Base-by-base conservation (phyloP, 768 basidiomycete genomes). In the Cystofilobasidium macerans region DNA sequence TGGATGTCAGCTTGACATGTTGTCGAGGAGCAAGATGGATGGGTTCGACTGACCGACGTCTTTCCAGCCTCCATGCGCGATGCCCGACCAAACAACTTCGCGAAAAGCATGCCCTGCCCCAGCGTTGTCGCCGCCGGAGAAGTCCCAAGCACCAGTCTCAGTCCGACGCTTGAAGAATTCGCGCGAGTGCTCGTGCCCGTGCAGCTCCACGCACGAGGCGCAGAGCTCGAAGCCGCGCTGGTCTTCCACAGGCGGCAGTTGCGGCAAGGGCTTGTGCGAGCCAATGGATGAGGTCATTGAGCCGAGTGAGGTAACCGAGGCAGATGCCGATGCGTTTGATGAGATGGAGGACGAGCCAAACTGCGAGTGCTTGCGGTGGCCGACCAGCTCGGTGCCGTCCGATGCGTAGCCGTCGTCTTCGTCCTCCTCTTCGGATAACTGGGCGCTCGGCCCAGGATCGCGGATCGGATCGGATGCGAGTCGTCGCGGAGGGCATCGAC, bases 141-240 rank as follows among this genome's bases (percentile, higher is more conserved):
- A 45, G 22, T 48, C 66, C 47, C 40, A 57, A 16, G 45, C 57
- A 30, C 35, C 51, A 48, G 24, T 60, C 54, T 51, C 56, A 20
- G 26, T 65, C 48, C 43, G 51, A 11, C 22, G 8, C 32, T 36
- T 33, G 45, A 61, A 61, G 38, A 53, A 60, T 20, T 33, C 28
- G 3, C 35, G 75, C 42, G 82, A 78, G 73, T 95, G 93, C 47
- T 80, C 79, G 32, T 90, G 81, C 18, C 92, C 92, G 26, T 82
- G 85, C 11, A 80, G 77, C 72, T 88, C 86, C 45, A 97, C 80
- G 73, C 92, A 97, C 8, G 78, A 80, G 0, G 83, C 80, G 74
- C 92, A 97, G 35, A 95, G 82, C 74, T 95, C 92, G 72, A 86
- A 94, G 1, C 90, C 91, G 11, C 70, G 42, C 22, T 48, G 16